Base-by-base conservation (phyloP, 2,329 filamentous ascomycete genomes). In the Penicillium rolfsii region DNA sequence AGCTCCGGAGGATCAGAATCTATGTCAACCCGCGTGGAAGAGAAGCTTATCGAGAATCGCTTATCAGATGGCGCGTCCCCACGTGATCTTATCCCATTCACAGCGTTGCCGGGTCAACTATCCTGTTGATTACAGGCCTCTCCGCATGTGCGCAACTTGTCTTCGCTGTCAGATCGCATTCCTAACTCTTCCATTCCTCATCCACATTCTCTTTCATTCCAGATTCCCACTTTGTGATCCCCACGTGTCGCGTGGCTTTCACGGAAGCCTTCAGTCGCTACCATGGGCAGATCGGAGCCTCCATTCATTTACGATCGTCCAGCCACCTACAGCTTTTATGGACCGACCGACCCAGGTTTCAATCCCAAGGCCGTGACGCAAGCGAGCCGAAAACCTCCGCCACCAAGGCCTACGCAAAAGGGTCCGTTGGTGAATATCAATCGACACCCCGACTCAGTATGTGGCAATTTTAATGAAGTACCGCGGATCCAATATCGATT, bases 291-390 rank as follows among this genome's bases (percentile, higher is more conserved):
- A 73, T 78, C 78, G 71, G 80, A 82, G 71, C 85, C 85, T 76
- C 91, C 91, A 58, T 95, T 89, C 80, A 83, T 94, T 76, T 95
- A 95, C 78, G 84, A 87, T 78, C 70, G 81, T 74, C 76, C 84
- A 64, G 74, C 77, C 68, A 70, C 82, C 69, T 82, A 86, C 72
- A 79, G 81, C 52, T 83, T 83, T 68, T 84, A 84, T 64, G 77
- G 74, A 54, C 78, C 74, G 67, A 81, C 84, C 79, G 73, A 79
- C 76, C 75, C 80, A 71, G 71, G 79, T n/a, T 96, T 96, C 77
- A 93, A 97, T 71, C 93, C 94, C 52, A 96, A 93, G 76, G 90
- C 91, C 61, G 85, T 93, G 52, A 93, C 92, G 24, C 85, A 92
- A 73, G 90, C 91, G 64, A 94, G 90, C 78, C 91, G 86, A 81